phyloP scores from a whole-genome alignment of 805 yeast species.

The Lachancea lanzarotensis region DNA sequence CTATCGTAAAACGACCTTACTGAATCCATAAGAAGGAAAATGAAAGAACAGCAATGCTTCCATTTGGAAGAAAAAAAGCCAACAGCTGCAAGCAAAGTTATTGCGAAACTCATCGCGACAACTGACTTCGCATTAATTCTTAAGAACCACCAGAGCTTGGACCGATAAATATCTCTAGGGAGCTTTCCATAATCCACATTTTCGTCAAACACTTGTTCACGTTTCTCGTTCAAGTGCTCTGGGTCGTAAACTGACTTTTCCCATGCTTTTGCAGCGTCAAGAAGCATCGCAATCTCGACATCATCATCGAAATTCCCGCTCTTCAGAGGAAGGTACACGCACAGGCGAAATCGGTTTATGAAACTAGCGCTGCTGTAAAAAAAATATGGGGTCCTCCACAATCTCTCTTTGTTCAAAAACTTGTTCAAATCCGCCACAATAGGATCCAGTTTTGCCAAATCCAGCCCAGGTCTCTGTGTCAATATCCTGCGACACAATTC shows the following conservation, averaged over 20 bases:
- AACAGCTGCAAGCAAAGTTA: too few species aligned
- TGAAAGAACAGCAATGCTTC: background rate
- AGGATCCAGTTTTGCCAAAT: conserved; percentile 7
- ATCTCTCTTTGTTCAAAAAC: conserved; percentile 3
- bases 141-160: background rate
- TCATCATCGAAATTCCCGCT: background rate
- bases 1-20: too few species aligned
- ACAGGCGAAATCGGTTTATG: background rate
- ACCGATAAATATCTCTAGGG: background rate
- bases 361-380: conserved; percentile 11
- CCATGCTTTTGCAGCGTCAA: background rate
- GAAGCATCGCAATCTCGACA: background rate
- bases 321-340: background rate
- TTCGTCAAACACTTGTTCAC: background rate
- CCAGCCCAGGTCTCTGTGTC: conserved; percentile 6
- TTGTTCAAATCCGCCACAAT: conserved; percentile 8
- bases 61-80: too few species aligned
- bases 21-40: too few species aligned
- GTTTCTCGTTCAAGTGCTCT: background rate
- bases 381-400: conserved; percentile 7
- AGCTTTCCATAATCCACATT: background rate
- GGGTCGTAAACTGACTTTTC: background rate
- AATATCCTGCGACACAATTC: conserved; percentile 1
- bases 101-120: too few species aligned
- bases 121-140: background rate